Evolutionary conservation across 2,329 filamentous ascomycete genomes (phyloP).

Genomic region (Rhynchosporium agropyri): DNA sequence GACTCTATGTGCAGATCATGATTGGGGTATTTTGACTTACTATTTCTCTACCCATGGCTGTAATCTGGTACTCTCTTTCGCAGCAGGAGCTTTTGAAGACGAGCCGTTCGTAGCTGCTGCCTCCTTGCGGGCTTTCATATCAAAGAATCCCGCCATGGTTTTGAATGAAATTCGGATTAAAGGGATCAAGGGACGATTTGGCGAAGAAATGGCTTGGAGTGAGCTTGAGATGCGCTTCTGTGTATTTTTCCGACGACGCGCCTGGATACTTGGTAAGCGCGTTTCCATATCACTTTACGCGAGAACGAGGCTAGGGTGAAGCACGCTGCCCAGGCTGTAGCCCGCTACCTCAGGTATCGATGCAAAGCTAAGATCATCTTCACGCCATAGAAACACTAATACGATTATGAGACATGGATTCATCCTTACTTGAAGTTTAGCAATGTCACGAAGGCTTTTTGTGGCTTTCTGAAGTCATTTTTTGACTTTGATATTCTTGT

Average conservation of each 20-base stretch:
- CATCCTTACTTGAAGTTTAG: no score
- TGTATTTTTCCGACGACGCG: conserved; percentile 19
- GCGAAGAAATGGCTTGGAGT: background rate
- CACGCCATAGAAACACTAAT: no score
- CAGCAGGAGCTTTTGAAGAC: conserved; percentile 66
- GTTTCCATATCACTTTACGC: conserved; percentile 27
- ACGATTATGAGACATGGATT: no score
- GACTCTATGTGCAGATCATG: conserved; percentile 40
- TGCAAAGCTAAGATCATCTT: no score
- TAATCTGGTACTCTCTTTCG: conserved; percentile 64
- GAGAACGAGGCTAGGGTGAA: conserved; percentile 14
- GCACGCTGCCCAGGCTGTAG: background rate
- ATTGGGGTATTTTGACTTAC: conserved; percentile 52
- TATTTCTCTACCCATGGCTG: conserved; percentile 99
- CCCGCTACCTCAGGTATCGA: no score
- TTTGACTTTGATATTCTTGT: no score
- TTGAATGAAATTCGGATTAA: background rate
- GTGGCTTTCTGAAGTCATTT: no score
- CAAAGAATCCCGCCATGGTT: conserved; percentile 88
- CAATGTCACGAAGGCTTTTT: no score
- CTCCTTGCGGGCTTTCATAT: conserved; percentile 86
- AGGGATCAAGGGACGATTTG: background rate
- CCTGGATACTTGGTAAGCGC: background rate
- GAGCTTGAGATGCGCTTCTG: background rate
- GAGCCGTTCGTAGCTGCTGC: conserved; percentile 66